Percentiles rank a stretch among this genome's conserved stretches.
These are phyloP conservation scores for Irpex sp. DNA, from an alignment of 1,284 basidiomycete genomes.

Conservation along the genomic window DNA sequence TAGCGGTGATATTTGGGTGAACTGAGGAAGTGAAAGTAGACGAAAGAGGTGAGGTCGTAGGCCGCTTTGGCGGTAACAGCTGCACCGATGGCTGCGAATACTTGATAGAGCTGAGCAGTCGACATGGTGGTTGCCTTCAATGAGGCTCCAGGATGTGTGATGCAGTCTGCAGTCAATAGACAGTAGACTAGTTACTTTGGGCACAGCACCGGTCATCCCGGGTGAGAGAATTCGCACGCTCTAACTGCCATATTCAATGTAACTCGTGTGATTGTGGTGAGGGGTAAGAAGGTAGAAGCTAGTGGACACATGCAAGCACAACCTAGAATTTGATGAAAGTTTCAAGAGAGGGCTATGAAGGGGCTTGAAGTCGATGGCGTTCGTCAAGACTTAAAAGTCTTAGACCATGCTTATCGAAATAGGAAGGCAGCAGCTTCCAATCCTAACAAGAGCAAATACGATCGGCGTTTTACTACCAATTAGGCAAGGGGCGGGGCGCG, in stretches of 20 bases:
- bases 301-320: too few species aligned
- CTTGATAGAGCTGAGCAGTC: background rate
- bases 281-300: too few species aligned
- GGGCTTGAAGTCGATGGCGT: too few species aligned
- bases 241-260: background rate
- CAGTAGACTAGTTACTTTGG: too few species aligned
- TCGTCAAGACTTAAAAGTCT: background rate
- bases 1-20: constrained; percentile 18
- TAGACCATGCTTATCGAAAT: background rate
- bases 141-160: too few species aligned
- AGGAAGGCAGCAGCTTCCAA: background rate
- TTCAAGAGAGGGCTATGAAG: too few species aligned
- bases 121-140: background rate
- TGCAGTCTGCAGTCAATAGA: background rate
- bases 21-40: constrained; percentile 15
- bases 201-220: background rate
- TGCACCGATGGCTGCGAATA: background rate
- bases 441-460: background rate
- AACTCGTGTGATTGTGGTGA: too few species aligned
- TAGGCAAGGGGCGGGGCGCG: background rate
- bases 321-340: too few species aligned
- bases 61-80: background rate
- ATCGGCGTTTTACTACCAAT: background rate
- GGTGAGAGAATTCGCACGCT: background rate
- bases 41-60: background rate